Evolutionary conservation across 805 yeast genomes (phyloP), one percentile per base, ranked within the genome.

Genomic region (Myxozyma nipponensis): DNA sequence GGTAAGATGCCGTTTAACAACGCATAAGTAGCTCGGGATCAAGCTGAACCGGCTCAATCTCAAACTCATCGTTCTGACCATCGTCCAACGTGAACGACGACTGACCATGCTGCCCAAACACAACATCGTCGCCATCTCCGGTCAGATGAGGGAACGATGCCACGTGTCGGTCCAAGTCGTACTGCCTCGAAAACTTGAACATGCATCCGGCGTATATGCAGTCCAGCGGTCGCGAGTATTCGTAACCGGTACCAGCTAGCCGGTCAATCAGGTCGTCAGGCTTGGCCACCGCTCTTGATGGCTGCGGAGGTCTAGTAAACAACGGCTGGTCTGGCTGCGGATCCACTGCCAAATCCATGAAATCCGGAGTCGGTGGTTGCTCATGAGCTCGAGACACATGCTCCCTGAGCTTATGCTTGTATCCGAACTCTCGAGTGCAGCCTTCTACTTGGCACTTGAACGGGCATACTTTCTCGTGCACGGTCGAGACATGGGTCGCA

Each of bases 401-500:
- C 23, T 54, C 54, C 26, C 46, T 45, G 39, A 49, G 34, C 18
- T 58, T 44, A 4, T 56, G 55, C 32, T 55, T 54, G 28, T 58
- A 59, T 4, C 62, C 63, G 43, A 59, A 61, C 42, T 56, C 48
- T 24, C 35, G 37, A 26, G 39, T 57, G 37, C 64, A 61, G 18
- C 41, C 54, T 13, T 34, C 48, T 5, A 23, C 32, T 4, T 42
- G 39, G 32, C 64, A 61, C 24, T n/a, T 47, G 46, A 60, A 60
- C 40, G 63, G 62, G 26, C 49, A 36, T 26, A n/a, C 23, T 9
- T 53, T 53, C 28, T 47, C 56, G 48, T 61, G 64, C 28, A 54
- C 61, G 15, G 64, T 54, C 23, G 44, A 32, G 3, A 40, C n/a
- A 32, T 87, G 96, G 0, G 66, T 66, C 0, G 78, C 60, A 24